These are phyloP conservation scores for Sporothrix luriei DNA, from an alignment of 2,329 filamentous ascomycete species.

Conservation along the genomic window DNA sequence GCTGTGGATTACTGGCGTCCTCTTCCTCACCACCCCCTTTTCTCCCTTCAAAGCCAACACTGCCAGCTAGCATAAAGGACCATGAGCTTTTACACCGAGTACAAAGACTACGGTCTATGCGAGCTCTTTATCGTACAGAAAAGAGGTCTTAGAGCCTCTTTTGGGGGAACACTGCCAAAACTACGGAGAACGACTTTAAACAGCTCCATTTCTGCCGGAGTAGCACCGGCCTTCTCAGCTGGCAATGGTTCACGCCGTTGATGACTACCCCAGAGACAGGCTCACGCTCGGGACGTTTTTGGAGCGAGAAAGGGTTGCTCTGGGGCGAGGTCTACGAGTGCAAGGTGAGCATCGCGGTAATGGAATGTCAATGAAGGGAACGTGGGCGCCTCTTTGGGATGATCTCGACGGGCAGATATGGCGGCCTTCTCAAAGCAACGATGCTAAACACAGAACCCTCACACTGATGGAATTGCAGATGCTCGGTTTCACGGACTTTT, in stretches of 20 bases:
- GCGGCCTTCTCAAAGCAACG: neutral
- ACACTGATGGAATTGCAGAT: neutral
- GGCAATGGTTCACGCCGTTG: neutral
- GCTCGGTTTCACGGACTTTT: no score
- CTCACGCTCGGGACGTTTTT: neutral
- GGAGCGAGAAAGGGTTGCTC: neutral
- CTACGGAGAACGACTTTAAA: neutral
- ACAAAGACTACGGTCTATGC: no score
- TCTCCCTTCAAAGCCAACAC: no score
- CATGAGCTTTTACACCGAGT: neutral
- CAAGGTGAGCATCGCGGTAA: neutral
- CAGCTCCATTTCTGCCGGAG: no score
- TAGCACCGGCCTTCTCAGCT: neutral
- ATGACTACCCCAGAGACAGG: neutral
- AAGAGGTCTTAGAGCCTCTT: neutral
- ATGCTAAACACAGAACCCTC: neutral
- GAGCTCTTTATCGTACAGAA: no score
- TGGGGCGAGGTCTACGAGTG: no score
- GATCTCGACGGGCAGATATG: neutral
- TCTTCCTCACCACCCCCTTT: no score
- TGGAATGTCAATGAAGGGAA: neutral
- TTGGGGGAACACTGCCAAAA: neutral
- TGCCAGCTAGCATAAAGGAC: neutral
- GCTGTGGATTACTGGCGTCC: neutral
- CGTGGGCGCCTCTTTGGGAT: neutral